phyloP scores from a whole-genome alignment of 495 filamentous ascomycete genomes.

The Paragyromitra xinjiangensis region DNA sequence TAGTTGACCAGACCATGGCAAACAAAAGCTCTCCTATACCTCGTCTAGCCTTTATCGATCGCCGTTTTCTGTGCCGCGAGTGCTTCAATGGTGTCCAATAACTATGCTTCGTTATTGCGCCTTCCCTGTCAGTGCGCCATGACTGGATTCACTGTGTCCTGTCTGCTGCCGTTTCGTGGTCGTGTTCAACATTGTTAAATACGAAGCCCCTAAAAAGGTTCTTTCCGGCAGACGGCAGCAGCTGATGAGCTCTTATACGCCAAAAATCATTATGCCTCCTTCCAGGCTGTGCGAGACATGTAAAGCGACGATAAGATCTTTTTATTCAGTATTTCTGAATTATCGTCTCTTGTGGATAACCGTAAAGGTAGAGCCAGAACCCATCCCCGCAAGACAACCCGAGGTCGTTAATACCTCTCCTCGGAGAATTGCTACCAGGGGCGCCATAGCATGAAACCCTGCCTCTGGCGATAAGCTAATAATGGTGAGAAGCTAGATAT shows the following conservation, averaged over 20 bases:
- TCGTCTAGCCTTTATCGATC: constrained; percentile 28
- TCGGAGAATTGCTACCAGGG: neutral
- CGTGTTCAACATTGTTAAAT: constrained; percentile 10
- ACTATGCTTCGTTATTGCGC: neutral
- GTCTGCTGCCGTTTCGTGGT: constrained; percentile 1
- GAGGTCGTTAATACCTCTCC: neutral
- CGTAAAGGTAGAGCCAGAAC: neutral
- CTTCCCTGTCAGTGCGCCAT: neutral
- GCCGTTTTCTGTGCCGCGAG: constrained; percentile 26
- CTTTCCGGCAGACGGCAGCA: neutral
- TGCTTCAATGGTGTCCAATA: constrained; percentile 19
- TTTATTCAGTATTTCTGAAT: neutral
- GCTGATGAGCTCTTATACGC: constrained; percentile 17
- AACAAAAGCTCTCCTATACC: neutral
- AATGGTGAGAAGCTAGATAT: neutral
- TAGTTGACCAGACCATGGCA: constrained; percentile 7
- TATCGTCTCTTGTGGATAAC: constrained; percentile 3
- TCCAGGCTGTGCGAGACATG: neutral
- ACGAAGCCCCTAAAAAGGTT: neutral
- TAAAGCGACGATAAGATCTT: neutral
- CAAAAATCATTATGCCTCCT: constrained; percentile 5
- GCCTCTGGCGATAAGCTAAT: neutral
- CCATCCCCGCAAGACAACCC: neutral
- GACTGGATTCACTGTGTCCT: neutral
- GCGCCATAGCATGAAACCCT: neutral